phyloP scores from a whole-genome alignment of 1,284 basidiomycete species.

The Tremellales sp. region DNA sequence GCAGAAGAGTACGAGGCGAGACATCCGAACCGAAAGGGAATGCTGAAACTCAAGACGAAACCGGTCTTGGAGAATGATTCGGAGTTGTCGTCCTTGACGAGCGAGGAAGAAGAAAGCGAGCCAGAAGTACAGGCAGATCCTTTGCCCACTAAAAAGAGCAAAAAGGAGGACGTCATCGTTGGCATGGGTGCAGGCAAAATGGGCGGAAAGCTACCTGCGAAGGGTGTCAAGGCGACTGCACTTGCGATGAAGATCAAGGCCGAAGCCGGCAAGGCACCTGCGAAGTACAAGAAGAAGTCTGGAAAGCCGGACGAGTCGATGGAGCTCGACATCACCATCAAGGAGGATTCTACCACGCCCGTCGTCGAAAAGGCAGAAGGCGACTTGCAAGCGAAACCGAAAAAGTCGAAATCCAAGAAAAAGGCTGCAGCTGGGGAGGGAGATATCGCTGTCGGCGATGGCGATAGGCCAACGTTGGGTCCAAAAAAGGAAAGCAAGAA shows the following conservation, averaged over 20 bases:
- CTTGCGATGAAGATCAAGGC: constrained; percentile 15
- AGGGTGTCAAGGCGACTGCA: constrained; percentile 20
- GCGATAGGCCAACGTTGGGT: constrained; percentile 6
- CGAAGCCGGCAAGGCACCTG: constrained; percentile 4
- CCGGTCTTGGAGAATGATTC: constrained; percentile 19
- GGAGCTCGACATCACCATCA: constrained; percentile 1
- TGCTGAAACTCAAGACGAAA: constrained; percentile 9
- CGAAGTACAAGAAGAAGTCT: constrained; percentile 7
- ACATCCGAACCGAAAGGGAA: too few relatives aligned
- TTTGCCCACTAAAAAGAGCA: constrained; percentile 13
- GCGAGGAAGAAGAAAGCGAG: constrained; percentile 10
- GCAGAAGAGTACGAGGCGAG: background rate
- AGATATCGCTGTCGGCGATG: constrained; percentile 1
- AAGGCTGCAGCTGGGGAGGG: constrained; percentile 1
- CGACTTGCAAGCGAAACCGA: constrained; percentile 14
- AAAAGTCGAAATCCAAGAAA: constrained; percentile 8
- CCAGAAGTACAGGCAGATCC: constrained; percentile 1
- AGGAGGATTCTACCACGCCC: background rate
- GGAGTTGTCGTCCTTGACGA: constrained; percentile 28
- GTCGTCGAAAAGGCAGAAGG: constrained; percentile 9
- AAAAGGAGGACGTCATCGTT: constrained; percentile 14
- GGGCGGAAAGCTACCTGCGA: constrained; percentile 10
- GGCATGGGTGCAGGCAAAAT: constrained; percentile 1
- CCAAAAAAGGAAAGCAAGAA: constrained; percentile 11
- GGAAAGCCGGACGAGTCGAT: background rate